Conservation (phyloP, 139 green algal genomes). For the Micractinium sp. region DNA sequence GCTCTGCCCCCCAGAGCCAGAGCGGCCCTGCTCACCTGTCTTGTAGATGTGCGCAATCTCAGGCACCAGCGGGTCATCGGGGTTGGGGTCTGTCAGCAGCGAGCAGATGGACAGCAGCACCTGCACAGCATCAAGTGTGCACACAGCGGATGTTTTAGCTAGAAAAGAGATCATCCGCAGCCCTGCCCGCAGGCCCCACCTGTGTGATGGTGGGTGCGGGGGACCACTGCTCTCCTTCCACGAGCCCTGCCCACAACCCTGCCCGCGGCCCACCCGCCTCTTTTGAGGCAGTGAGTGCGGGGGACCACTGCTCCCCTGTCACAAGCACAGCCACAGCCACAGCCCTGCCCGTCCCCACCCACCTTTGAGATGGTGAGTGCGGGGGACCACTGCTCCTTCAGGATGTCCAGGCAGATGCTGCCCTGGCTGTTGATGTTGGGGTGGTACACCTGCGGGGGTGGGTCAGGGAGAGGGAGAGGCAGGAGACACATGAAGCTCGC, state of each 20-base stretch:
- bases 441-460: slow-evolving; percentile 93
- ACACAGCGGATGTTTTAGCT: background rate
- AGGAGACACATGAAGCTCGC: background rate
- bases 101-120: slow-evolving; percentile 98
- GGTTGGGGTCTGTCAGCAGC: slow-evolving; percentile 98
- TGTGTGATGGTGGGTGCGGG: background rate
- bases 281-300: background rate
- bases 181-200: background rate
- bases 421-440: slow-evolving; percentile 98
- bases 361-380: slow-evolving; percentile 97
- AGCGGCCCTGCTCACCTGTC: slow-evolving; percentile 76
- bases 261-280: slow-evolving; percentile 68
- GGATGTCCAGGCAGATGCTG: slow-evolving; percentile 96
- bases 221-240: too few relatives aligned
- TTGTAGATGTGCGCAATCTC: slow-evolving; percentile 99
- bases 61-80: slow-evolving; percentile 96
- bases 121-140: slow-evolving; percentile 45
- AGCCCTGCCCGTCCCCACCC: background rate
- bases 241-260: background rate
- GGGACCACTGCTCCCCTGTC: background rate
- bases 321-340: background rate
- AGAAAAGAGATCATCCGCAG: too few relatives aligned
- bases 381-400: slow-evolving; percentile 99
- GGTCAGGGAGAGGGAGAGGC: background rate
- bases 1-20: too few relatives aligned